Evolutionary conservation across 2,329 filamentous ascomycete genomes (phyloP).

Genomic region (Lasiodiplodia gonubiensis): DNA sequence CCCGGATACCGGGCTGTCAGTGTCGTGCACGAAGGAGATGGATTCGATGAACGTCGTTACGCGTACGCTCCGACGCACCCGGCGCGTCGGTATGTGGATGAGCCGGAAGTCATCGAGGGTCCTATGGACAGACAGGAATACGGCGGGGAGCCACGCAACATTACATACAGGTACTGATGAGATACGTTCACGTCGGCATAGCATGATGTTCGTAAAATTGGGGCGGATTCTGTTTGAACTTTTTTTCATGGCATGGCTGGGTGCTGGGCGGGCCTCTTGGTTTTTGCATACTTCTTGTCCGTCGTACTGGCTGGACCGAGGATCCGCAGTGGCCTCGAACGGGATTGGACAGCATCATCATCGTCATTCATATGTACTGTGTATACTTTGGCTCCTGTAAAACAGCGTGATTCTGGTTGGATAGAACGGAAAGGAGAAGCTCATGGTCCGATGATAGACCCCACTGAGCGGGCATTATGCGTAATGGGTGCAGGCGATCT

Average conservation of each 20-base stretch:
- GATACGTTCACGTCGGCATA: slow-evolving; percentile 1
- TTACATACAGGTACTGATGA: slow-evolving; percentile 44
- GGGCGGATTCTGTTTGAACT: slow-evolving; percentile 8
- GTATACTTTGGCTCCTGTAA: slow-evolving; percentile 1
- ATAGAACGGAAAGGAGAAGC: slow-evolving; percentile 17
- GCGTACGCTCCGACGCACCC: slow-evolving; percentile 34
- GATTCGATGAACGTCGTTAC: slow-evolving; percentile 41
- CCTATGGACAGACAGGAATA: slow-evolving; percentile 38
- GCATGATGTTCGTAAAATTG: slow-evolving; percentile 3
- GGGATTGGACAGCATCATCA: not conserved
- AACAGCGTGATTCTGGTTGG: slow-evolving; percentile 17
- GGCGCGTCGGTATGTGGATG: slow-evolving; percentile 51
- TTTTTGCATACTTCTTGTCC: not conserved
- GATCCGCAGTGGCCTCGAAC: not conserved
- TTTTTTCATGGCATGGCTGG: slow-evolving; percentile 10
- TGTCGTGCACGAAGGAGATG: slow-evolving; percentile 44
- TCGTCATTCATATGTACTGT: slow-evolving; percentile 1
- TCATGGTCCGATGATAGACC: slow-evolving; percentile 5
- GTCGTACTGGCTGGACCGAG: not conserved
- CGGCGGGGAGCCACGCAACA: slow-evolving; percentile 39
- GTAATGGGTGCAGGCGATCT: slow-evolving; percentile 23
- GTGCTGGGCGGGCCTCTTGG: not conserved
- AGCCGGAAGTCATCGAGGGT: slow-evolving; percentile 34
- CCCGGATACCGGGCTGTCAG: slow-evolving; percentile 49
- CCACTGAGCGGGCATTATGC: slow-evolving; percentile 16